Base-by-base conservation (phyloP, 1,284 basidiomycete genomes). In the Phylloporus sp. region DNA sequence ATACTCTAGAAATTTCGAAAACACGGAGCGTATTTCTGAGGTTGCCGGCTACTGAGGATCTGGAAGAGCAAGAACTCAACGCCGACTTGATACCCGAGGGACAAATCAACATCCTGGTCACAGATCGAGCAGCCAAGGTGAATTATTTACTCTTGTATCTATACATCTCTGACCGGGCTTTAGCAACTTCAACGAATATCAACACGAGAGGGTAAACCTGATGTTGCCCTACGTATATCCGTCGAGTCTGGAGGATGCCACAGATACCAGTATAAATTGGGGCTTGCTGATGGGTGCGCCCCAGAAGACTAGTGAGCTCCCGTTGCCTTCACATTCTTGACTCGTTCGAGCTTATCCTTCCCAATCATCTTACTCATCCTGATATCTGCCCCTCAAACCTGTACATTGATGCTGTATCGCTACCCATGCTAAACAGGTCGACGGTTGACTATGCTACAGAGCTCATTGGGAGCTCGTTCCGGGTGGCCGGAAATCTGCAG, bases 201-300 rank as follows among this genome's bases (percentile, higher is more conserved):
- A 15, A 62, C 64, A 79, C 89, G 12, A 68, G 84, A 91, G 69
- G 79, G 82, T 11, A 84, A 91, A 68, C 75, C 86, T 0, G 70
- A 84, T 34, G 83, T 91, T 26, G 90, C 88, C 3, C 80, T 96
- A 20, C 82, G 94, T 64, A 83, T 97, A 70, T 80, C 87, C 1
- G 92, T 97, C 29, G 94, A 96, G 73, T 93, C 91, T 6, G 95
- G 95, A 22, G 95, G 95, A 42, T 96, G 95, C 71, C 94, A 97
- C 70, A 95, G 95, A 37, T 96, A 96, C 72, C 93, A 96, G 72
- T 96, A 96, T 79, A 95, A 93, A 74, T 86, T 97, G 82, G 87
- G 90, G 64, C 82, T 96, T 2, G 88, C 91, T 4, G 84, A 82
- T 52, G 74, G 78, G 29, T 82, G 82, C 11, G 78, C 82, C 57